Percentiles rank a stretch among this genome's conserved stretches.
phyloP scores from a whole-genome alignment of 1,139 yeast genomes.

The Suhomyces panamericanus region DNA sequence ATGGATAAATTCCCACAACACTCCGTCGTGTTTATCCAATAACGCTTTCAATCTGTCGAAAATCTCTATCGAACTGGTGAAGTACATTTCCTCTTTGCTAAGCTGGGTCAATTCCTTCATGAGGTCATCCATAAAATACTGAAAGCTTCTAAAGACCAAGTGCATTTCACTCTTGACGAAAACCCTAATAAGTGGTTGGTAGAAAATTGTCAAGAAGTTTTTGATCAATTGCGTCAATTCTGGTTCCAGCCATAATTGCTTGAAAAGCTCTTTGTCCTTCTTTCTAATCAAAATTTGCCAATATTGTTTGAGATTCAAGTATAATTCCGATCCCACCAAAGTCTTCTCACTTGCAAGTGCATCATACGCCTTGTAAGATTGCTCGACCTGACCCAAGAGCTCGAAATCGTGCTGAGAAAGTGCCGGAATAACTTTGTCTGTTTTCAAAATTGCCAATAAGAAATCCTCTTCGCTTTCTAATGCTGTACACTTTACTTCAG shows the following conservation, averaged over 20 bases:
- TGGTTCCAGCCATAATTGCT: constrained; percentile 82
- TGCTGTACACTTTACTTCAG: constrained; percentile 28
- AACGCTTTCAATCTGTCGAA: constrained; percentile 67
- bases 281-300: constrained; percentile 66
- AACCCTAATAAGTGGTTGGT: constrained; percentile 77
- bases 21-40: constrained; percentile 67
- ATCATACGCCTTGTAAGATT: constrained; percentile 25
- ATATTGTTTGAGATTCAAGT: constrained; percentile 56
- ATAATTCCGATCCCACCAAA: constrained; percentile 28
- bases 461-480: constrained; percentile 22
- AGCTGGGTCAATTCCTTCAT: constrained; percentile 49
- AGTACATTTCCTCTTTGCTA: constrained; percentile 50
- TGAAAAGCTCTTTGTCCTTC: constrained; percentile 72
- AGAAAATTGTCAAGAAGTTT: constrained; percentile 72
- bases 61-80: constrained; percentile 46
- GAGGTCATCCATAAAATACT: constrained; percentile 71
- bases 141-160: constrained; percentile 70
- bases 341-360: constrained; percentile 17
- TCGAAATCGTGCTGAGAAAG: constrained; percentile 6
- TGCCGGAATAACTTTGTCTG: constrained; percentile 23
- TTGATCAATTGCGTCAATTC: constrained; percentile 70
- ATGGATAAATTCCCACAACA: constrained; percentile 73
- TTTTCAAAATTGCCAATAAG: constrained; percentile 26
- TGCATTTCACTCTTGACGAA: constrained; percentile 78
- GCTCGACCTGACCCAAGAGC: constrained; percentile 13